Evolutionary conservation across 805 yeast species (phyloP).

Genomic region (Metschnikowia kofuensis): DNA sequence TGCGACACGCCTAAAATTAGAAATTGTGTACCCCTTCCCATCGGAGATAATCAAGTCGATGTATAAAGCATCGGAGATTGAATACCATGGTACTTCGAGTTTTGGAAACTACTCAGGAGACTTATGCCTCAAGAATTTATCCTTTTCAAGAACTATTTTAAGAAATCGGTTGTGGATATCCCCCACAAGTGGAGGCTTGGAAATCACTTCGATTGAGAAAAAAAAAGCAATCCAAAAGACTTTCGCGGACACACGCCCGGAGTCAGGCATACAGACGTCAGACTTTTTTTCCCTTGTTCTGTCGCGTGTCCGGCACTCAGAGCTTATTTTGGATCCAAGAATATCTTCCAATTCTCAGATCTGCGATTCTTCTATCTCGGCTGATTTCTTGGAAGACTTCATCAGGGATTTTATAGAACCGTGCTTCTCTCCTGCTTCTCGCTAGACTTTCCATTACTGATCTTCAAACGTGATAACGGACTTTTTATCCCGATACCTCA

Average conservation of each 20-base stretch:
- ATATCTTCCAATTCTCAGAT: constrained; percentile 1
- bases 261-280: not conserved
- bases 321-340: not conserved
- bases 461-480: too few relatives aligned
- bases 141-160: too few relatives aligned
- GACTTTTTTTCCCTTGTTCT: not conserved
- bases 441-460: too few relatives aligned
- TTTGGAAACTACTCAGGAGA: too few relatives aligned
- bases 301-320: constrained; percentile 9
- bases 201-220: not conserved
- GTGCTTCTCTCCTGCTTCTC: too few relatives aligned
- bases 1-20: not conserved
- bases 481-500: not conserved
- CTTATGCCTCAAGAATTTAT: too few relatives aligned
- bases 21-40: too few relatives aligned
- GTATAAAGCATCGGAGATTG: too few relatives aligned
- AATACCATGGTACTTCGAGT: too few relatives aligned
- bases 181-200: too few relatives aligned
- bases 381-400: not conserved
- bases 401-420: not conserved
- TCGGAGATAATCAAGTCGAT: too few relatives aligned
- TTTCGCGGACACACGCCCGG: not conserved
- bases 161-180: too few relatives aligned
- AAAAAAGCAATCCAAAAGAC: not conserved
- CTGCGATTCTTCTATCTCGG: not conserved